phyloP scores from a whole-genome alignment of 2,329 filamentous ascomycete genomes.

The Dryadomyces sulphureus region DNA sequence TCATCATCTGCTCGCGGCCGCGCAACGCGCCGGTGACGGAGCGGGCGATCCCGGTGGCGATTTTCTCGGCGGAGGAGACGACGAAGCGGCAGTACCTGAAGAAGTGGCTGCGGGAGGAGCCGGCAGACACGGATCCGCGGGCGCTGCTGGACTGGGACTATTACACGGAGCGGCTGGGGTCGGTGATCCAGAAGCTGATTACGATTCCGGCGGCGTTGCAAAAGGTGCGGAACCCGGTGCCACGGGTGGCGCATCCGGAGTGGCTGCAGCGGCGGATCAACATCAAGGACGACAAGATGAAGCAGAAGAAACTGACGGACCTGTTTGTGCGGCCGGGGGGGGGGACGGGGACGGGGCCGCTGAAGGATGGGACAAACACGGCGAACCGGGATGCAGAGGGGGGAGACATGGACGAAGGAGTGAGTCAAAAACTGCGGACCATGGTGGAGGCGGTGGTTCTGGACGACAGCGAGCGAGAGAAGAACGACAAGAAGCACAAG shows the following conservation, averaged over 20 bases:
- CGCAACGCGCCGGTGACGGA: constrained; percentile 88
- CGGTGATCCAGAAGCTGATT: constrained; percentile 96
- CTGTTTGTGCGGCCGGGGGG: no score
- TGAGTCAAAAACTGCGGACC: no score
- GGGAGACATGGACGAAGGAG: no score
- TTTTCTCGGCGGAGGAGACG: constrained; percentile 84
- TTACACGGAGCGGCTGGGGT: constrained; percentile 88
- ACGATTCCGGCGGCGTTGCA: constrained; percentile 95
- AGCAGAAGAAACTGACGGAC: constrained; percentile 97
- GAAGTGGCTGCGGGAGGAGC: constrained; percentile 93
- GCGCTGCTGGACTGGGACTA: constrained; percentile 93
- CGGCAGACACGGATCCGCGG: constrained; percentile 77
- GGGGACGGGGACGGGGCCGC: no score
- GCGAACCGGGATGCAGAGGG: no score
- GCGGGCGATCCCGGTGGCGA: constrained; percentile 83
- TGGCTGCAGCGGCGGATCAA: constrained; percentile 93
- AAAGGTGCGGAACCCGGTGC: constrained; percentile 88
- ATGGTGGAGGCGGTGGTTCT: no score
- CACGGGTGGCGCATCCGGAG: constrained; percentile 83
- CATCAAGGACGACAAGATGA: constrained; percentile 90
- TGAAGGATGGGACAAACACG: no score
- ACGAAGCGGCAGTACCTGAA: constrained; percentile 81
- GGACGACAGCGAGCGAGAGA: constrained; percentile 30
- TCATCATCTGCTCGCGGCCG: constrained; percentile 85
- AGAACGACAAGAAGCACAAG: constrained; percentile 25